A percentile compares a stretch with the other conserved stretches of the same genome.
These are phyloP conservation scores for Syzygium jambos DNA, from an alignment of 345 rosid species.

Conservation along the genomic window DNA sequence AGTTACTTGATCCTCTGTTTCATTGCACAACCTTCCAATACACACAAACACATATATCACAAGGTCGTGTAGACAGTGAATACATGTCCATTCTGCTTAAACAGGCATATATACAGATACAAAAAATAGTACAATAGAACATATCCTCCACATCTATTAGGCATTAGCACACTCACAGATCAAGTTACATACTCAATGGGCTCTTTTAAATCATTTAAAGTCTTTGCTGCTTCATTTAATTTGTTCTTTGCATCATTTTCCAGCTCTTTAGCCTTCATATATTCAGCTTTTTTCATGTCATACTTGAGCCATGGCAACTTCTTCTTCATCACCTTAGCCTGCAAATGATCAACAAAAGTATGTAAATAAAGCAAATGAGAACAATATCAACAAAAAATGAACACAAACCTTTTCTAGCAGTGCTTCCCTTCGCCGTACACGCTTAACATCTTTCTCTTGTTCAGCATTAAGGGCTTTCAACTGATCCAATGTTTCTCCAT, in stretches of 20 bases:
- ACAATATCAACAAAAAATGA: neutral
- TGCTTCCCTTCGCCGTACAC: constrained; percentile 73
- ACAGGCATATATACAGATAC: neutral
- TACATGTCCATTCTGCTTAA: neutral
- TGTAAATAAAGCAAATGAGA: neutral
- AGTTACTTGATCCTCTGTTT: neutral
- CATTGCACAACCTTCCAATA: neutral
- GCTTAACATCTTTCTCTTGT: constrained; percentile 87
- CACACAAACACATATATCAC: neutral
- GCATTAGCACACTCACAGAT: neutral
- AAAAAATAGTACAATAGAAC: neutral
- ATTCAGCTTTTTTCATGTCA: constrained; percentile 75
- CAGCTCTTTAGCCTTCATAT: constrained; percentile 43
- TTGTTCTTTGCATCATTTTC: constrained; percentile 49
- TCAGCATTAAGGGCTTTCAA: constrained; percentile 65
- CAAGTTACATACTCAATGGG: constrained; percentile 58
- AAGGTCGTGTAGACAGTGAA: neutral
- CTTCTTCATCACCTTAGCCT: constrained; percentile 82
- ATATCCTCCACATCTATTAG: neutral
- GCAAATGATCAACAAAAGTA: constrained; percentile 4
- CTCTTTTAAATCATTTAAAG: constrained; percentile 40
- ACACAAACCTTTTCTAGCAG: constrained; percentile 54
- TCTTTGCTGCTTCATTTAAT: constrained; percentile 59
- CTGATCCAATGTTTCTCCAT: constrained; percentile 69
- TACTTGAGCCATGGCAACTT: constrained; percentile 88